Evolutionary conservation across 441 rosid genomes (phyloP).

Genomic region (Manihot esculenta): DNA sequence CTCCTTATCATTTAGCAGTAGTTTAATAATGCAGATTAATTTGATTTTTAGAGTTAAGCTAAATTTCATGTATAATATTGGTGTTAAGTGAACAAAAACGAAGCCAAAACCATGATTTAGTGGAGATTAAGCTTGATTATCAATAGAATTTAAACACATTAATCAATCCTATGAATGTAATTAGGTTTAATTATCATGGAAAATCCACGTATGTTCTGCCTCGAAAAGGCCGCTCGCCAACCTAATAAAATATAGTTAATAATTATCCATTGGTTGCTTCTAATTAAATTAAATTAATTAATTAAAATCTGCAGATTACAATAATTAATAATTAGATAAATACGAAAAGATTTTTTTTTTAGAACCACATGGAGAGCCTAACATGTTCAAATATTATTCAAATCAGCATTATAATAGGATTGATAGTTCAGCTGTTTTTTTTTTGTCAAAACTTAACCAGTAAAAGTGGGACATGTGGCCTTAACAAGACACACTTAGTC

Average conservation of each 20-base stretch:
- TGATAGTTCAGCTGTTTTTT: background rate
- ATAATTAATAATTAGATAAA: too few species aligned
- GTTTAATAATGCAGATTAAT: too few species aligned
- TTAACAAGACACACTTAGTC: too few species aligned
- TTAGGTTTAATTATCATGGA: background rate
- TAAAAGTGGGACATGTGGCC: background rate
- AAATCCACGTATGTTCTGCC: background rate
- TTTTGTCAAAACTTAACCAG: background rate
- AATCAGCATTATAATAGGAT: too few species aligned
- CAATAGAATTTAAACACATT: slow-evolving; percentile 2
- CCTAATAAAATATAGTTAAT: background rate
- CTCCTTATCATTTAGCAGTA: too few species aligned
- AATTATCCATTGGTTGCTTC: background rate
- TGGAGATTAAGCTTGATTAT: background rate
- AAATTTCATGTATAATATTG: too few species aligned
- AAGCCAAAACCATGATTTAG: background rate
- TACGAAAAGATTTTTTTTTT: too few species aligned
- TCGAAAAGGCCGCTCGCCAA: background rate
- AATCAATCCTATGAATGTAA: background rate
- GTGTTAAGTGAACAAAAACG: slow-evolving; percentile 6
- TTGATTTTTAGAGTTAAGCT: too few species aligned
- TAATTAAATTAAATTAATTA: too few species aligned
- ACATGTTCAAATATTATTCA: too few species aligned
- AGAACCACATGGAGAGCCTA: too few species aligned
- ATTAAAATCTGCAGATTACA: too few species aligned